Evolutionary conservation across 257 asterid species (phyloP), one percentile per base, ranked within the genome.

Genomic region (Hygrophila difformis): DNA sequence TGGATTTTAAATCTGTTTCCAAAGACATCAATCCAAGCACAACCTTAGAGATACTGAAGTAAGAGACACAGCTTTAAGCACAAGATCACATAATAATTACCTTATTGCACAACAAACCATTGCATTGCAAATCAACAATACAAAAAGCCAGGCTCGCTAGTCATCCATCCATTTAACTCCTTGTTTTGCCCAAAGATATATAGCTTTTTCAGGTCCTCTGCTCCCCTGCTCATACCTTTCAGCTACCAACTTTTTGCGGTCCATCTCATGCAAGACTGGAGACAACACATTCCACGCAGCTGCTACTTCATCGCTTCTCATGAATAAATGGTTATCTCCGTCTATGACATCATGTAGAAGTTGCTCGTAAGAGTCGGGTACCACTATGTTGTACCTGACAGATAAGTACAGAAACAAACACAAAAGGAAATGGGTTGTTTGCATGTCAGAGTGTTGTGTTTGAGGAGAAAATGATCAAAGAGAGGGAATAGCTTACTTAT

Each of bases 301-400:
- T 3, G 47, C 56, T 6, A 74, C 78, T 70, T 74, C 82, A 17
- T 74, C 78, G 0, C 75, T 70, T 51, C 82, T 64, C 82, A 74
- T 70, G 56, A 70, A 70, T 33, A 70, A 49, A 50, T 74, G 78
- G 60, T 66, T 74, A 43, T 74, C 82, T 36, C 78, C 78, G 49
- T 70, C 75, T 6, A 70, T 60, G 11, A 67, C 78, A 48, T 70
- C 78, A 29, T 67, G 75, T 13, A 74, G 58, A 18, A 74, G 75
- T 56, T 74, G 78, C 66, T 74, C 82, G 18, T 74, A 70, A 0
- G 77, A 63, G 63, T 74, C 77, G 1, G 75, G 61, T 12, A 66
- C 70, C 48, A 66, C 75, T n/a, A 53, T 5, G 6, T 56, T 18
- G 51, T 74, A 74, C 78, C 82, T 70, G 53, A 18, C 47, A 41